Base-by-base conservation (phyloP, 441 rosid species). In the Corymbia calophylla region DNA sequence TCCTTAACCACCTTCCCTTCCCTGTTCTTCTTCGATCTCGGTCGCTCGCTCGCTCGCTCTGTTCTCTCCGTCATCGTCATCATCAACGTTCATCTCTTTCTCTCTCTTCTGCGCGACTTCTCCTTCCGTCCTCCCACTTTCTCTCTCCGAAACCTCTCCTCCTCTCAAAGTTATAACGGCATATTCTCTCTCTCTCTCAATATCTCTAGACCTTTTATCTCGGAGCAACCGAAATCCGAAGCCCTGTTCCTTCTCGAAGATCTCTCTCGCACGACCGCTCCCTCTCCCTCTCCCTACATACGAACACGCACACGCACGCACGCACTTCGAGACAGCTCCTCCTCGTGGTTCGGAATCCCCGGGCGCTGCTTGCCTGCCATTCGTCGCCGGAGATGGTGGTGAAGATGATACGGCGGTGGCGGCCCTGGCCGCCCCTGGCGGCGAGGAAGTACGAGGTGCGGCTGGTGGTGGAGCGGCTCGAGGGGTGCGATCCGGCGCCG, bases 391-490 rank as follows among this genome's bases (percentile, higher is more conserved):
- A 90, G 92, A 97, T 97, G 99, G 99, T 96, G 93, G 99, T 94
- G 90, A 97, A 96, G 94, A 97, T 97, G 99, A 98, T 98, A 97
- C 95, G 94, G 98, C 95, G 94, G 93, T 97, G 99, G 99, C 96
- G 99, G 88, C 99, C 99, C 39, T 96, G 99, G 99, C 99, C 98
- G 39, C 91, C 89, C 82, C 96, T 97, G 39, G 92, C 94, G 91
- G 93, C 97, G 88, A 94, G 91, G 91, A 98, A 97, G 90, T 97
- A 96, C 92, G 97, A 95, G 95, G 99, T 96, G 70, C 95, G 90
- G 90, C 88, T 97, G 82, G 91, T 92, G 19, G 95, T 98, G 48
- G 90, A 92, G 92, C 91, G 95, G 91, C 89, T 98, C 92, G 99
- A 98, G 89, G 98, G 99, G 32, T 95, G 94, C 93, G 99, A 95